Base-by-base conservation (phyloP, 305 asterid species). In the Solanum aculeatissimum region DNA sequence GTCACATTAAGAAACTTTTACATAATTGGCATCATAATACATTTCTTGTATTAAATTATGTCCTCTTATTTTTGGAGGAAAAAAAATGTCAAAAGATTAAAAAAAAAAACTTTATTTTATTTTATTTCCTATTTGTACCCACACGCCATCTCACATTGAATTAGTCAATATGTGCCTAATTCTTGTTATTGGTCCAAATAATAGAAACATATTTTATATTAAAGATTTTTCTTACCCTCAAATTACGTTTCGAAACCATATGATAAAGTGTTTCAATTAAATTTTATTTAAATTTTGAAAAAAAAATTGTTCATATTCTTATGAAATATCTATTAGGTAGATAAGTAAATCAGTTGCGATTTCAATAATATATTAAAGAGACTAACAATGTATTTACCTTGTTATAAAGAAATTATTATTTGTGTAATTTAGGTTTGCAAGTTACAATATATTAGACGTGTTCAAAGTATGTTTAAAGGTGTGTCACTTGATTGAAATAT, bases 241-340 rank as follows among this genome's bases (percentile, higher is more conserved):
- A 58, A 58, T 15, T 51, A 15, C 0, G 57, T 14, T 0, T n/a
- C 1, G 3, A 5, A 6, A 54, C 7, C 43, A 29, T 19, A 29
- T 65, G 21, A 65, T 65, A 29, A n/a, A 21, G 65, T 21, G 7
- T 21, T 21, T 55, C 25, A 58, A 14, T 29, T 2, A 11, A 65
- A 65, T 13, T 25, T 6, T 2, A 0, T 62, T 62, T 14, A 62
- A 62, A 23, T 11, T 60, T 23, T 1, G 18, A 13, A 0, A 2
- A 21, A 58, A 1, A 1, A 21, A 9, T 6, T 25, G 1, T 6
- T 16, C 0, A 1, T 14, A 63, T 65, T 65, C 0, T 29, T 9
- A 35, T 35, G 40, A 63, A 63, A 6, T 27, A 4, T 11, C 1
- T 12, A 63, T 63, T 27, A 29, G 0, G 2, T 53, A 53, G 0